phyloP scores from a whole-genome alignment of 225 moss, liverwort and hornwort species.

The Antitrichia curtipendula region DNA sequence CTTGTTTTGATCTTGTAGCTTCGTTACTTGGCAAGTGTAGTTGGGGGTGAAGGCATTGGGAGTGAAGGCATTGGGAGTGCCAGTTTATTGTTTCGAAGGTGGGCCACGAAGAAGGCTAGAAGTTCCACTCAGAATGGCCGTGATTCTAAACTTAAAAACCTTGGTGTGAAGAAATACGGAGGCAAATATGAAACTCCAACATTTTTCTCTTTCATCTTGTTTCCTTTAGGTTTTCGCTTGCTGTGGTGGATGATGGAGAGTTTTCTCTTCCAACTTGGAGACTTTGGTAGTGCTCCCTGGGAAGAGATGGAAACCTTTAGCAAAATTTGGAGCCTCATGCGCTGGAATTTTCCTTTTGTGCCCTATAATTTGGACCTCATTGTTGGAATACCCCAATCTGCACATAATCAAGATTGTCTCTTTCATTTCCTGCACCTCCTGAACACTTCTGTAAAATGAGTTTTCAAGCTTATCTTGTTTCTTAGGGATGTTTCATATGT shows the following conservation, averaged over 20 bases:
- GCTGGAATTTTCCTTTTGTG: neutral
- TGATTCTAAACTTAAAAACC: conserved; percentile 63
- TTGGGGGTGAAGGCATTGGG: conserved; percentile 30
- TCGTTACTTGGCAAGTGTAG: conserved; percentile 24
- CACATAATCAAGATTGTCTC: neutral
- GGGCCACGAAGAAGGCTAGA: conserved; percentile 83
- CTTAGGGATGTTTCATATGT: neutral
- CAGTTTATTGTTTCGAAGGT: conserved; percentile 39
- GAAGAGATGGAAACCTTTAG: neutral
- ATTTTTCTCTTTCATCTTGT: neutral
- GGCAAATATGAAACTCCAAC: conserved; percentile 28
- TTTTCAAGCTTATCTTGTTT: neutral
- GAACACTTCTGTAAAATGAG: neutral
- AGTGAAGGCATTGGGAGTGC: conserved; percentile 22
- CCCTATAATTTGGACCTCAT: neutral
- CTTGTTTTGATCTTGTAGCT: neutral
- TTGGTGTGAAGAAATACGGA: conserved; percentile 78
- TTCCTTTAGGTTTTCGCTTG: neutral
- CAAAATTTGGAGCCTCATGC: neutral
- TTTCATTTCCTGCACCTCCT: neutral
- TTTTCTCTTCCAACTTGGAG: neutral
- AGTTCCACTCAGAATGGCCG: conserved; percentile 75
- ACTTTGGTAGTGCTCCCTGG: neutral
- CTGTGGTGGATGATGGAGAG: neutral
- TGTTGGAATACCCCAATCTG: neutral